Base-by-base conservation (phyloP, 2,329 filamentous ascomycete genomes). In the Aspergillus novoparasiticus region DNA sequence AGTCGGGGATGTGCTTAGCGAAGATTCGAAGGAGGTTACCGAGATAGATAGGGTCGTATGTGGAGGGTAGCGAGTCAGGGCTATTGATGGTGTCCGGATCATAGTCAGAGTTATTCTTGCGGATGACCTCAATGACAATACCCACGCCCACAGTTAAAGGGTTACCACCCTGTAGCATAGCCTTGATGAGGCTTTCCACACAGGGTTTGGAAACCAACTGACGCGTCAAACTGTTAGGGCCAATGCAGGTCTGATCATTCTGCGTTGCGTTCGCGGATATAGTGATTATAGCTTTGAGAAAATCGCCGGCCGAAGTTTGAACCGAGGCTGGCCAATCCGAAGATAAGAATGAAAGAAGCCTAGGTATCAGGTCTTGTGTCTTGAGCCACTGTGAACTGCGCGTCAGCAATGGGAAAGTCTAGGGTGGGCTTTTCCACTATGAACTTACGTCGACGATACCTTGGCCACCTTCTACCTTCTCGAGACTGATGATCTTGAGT, bases 81-180 rank as follows among this genome's bases (percentile, higher is more conserved):
- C 93, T 92, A 56, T 90, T 88, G 65, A 94, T 89, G 70, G 94
- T 91, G 70, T 98, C 95, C 0, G 48, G 90, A 71, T 99, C 95
- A 76, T 99, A 99, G 78, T 99, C 95, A 0, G 95, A 98, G 77
- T 99, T 99, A 80, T 99, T 99, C 82, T 99, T 99, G 64, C 95
- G 88, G 75, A 99, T 99, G 53, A 99, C 95, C 79, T 99, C 95
- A 67, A 99, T 99, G 39, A 99, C 87, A 72, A 98, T 97, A 23
- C 95, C 95, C 12, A 99, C 95, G 57, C 95, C 95, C 19, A 98
- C 96, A 0, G 94, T 98, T 63, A 99, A 81, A 6, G 95, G 91
- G 72, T 99, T 98, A 30, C 95, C 95, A 45, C 95, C 95, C 58
- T 89, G 86, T 16, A 98, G 86, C 95, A 99, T 99, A 72, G 94